Conservation (phyloP, 2,329 filamentous ascomycete species). For the Ceratocystiopsis brevicomis region DNA sequence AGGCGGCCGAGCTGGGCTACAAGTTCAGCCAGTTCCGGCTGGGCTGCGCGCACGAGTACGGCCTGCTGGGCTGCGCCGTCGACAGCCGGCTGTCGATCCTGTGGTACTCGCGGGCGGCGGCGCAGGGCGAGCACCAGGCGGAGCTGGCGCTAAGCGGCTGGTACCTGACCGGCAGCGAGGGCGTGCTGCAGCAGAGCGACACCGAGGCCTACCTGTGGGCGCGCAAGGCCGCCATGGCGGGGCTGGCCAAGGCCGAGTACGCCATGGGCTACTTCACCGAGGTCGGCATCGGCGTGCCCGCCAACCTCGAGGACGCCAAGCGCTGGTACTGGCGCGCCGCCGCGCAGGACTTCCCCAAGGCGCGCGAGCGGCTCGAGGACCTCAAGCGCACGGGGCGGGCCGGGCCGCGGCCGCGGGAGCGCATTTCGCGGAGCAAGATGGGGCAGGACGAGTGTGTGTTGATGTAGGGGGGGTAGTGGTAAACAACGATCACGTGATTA, state of each 20-base stretch:
- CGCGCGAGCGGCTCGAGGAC: constrained; percentile 79
- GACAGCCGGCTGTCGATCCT: constrained; percentile 73
- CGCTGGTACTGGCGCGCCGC: constrained; percentile 93
- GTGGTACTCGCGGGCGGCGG: constrained; percentile 84
- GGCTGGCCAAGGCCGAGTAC: constrained; percentile 85
- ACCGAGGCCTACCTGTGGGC: constrained; percentile 97
- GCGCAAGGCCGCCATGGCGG: constrained; percentile 73
- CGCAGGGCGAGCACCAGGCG: constrained; percentile 84
- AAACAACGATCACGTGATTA: too few relatives aligned
- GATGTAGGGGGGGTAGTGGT: constrained; percentile 35
- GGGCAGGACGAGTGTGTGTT: constrained; percentile 72
- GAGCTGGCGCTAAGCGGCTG: constrained; percentile 75
- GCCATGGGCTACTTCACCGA: constrained; percentile 98
- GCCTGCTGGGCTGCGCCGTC: constrained; percentile 60
- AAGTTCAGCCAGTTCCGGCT: constrained; percentile 88
- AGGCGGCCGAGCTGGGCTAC: constrained; percentile 78
- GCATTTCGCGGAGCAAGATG: constrained; percentile 63
- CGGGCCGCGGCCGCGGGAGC: constrained; percentile 52
- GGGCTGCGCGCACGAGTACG: constrained; percentile 79
- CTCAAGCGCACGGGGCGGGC: constrained; percentile 64
- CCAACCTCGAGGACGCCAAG: constrained; percentile 86
- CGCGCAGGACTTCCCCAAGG: constrained; percentile 93
- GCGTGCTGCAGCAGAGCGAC: constrained; percentile 77
- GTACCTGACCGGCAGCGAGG: constrained; percentile 84
- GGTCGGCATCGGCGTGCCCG: constrained; percentile 72